phyloP scores from a whole-genome alignment of 352 stramenopile genomes.

The Aphanomyces stellatus region DNA sequence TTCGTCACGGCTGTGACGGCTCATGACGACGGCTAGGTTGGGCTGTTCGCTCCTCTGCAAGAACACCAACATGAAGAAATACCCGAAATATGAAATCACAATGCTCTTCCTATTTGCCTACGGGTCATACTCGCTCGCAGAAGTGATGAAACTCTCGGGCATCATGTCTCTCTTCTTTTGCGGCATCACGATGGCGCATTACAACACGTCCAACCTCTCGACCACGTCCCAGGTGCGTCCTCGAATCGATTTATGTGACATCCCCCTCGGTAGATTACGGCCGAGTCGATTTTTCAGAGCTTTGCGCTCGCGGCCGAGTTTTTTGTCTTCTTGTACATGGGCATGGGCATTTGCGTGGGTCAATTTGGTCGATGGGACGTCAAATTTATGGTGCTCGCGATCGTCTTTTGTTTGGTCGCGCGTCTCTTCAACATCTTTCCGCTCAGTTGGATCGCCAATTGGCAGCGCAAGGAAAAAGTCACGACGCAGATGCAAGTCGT shows the following conservation, averaged over 20 bases:
- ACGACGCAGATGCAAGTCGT: conserved; percentile 87
- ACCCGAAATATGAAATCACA: conserved; percentile 82
- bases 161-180: conserved; percentile 89
- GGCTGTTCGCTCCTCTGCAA: conserved; percentile 83
- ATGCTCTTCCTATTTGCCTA: conserved; percentile 87
- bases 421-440: conserved; percentile 94
- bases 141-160: conserved; percentile 68
- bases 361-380: conserved; percentile 77
- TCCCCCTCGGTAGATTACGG: conserved; percentile 39
- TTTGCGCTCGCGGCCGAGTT: conserved; percentile 73
- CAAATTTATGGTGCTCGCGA: conserved; percentile 75
- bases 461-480: conserved; percentile 49
- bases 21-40: conserved; percentile 28
- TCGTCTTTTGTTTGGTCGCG: conserved; percentile 81
- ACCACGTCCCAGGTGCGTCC: conserved; percentile 24
- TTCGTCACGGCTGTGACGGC: background rate
- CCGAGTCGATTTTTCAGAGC: conserved; percentile 83
- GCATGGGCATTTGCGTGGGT: conserved; percentile 65
- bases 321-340: conserved; percentile 89
- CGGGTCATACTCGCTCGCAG: conserved; percentile 69
- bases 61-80: conserved; percentile 61
- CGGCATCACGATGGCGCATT: conserved; percentile 75
- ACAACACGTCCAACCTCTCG: conserved; percentile 87
- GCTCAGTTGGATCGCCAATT: conserved; percentile 63
- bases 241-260: background rate